Base-by-base conservation (phyloP, 306 rosid species). In the Acacia melanoxylon region DNA sequence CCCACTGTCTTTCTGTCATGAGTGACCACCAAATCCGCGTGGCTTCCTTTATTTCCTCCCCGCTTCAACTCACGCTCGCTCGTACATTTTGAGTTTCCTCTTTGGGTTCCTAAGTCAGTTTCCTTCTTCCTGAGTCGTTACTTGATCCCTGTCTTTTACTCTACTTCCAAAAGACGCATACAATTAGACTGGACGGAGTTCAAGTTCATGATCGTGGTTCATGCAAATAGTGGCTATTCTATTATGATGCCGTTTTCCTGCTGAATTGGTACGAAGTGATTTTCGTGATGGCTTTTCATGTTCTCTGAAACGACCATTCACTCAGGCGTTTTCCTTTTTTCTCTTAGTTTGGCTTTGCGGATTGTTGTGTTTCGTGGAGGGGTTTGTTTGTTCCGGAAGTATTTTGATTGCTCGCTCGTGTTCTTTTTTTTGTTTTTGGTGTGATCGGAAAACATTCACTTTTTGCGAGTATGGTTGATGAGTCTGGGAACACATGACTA, bases 191-290 rank as follows among this genome's bases (percentile, higher is more conserved):
- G 17, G 10, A 58, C 62, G 5, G 31, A 49, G 77, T 24, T 74
- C 16, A n/a, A 49, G 25, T 78, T 84, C 66, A 17, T 63, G 83
- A 65, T 42, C 75, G 13, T 10, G 25, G 16, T 33, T 61, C n/a
- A 17, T 68, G 14, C 27, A 63, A 65, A 81, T 62, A 19, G 35
- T 45, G 72, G 68, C 44, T 66, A 40, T 67, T 74, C 4, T 73
- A 27, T 56, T 42, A 58, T 76, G 69, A 76, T 8, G 8, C 8
- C 5, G 37, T 52, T 82, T 22, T 66, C 82, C 85, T 82, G 73
- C 68, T 87, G 88, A 82, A 85, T 73, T 37, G 90, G 90, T 87
- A 87, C 62, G 85, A 44, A 71, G 77, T 80, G 58, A 51, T 75
- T 75, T 40, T 74, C 35, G 15, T 74, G 9, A 2, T 62, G 16